Conservation (phyloP, 257 asterid species). For the Fraxinus americana region DNA sequence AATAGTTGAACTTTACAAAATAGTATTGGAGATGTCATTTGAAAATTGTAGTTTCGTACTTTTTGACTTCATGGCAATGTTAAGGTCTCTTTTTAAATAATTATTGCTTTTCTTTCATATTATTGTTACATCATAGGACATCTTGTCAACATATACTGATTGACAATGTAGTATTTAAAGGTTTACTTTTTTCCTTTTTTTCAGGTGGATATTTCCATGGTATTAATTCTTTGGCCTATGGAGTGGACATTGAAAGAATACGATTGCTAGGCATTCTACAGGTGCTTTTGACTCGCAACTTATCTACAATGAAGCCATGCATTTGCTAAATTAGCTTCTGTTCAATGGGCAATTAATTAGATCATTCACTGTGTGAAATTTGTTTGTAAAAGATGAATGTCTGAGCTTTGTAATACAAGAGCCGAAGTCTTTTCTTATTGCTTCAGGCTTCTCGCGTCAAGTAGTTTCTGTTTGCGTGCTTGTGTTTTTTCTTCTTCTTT, state of each 20-base stretch:
- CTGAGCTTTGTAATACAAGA: not conserved
- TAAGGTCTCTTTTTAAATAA: constrained; percentile 1
- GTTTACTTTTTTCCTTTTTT: constrained; percentile 14
- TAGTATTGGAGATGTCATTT: not conserved
- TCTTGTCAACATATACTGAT: constrained; percentile 23
- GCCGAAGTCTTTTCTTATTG: too few relatives aligned
- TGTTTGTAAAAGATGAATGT: not conserved
- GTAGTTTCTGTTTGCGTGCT: not conserved
- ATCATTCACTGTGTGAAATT: not conserved
- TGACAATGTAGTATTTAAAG: constrained; percentile 13
- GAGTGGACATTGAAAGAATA: constrained; percentile 73
- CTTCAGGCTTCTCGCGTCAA: not conserved
- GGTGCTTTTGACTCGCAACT: constrained; percentile 41
- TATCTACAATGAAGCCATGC: not conserved
- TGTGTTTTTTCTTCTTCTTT: not conserved
- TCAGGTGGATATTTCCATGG: constrained; percentile 96
- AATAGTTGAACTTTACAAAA: not conserved
- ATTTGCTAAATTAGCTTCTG: not conserved
- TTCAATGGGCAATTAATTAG: not conserved
- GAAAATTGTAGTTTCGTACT: not conserved
- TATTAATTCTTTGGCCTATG: constrained; percentile 74
- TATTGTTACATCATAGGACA: not conserved
- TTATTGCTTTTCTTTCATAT: not conserved
- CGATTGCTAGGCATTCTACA: constrained; percentile 82
- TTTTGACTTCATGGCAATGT: constrained; percentile 11